These are phyloP conservation scores for Ophiobolus disseminans DNA, from an alignment of 2,329 filamentous ascomycete genomes.

Conservation along the genomic window DNA sequence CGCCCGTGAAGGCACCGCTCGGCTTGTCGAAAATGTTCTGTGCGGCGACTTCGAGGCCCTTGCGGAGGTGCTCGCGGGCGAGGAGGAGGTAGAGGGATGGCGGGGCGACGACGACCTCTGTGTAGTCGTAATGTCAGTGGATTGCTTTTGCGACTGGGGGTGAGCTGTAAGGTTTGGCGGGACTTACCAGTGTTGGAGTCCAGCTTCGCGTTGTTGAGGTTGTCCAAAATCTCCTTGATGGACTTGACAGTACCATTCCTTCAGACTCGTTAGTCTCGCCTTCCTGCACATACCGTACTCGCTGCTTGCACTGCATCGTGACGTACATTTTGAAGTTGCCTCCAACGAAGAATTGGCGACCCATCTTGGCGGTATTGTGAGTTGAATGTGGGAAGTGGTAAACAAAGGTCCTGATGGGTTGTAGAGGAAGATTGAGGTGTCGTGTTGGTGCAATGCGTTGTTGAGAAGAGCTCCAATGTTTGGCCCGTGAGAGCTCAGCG, in stretches of 20 bases:
- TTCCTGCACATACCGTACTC: constrained; percentile 17
- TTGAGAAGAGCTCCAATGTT: constrained; percentile 34
- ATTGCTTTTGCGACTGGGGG: constrained; percentile 1
- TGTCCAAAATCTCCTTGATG: constrained; percentile 88
- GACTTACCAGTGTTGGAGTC: constrained; percentile 75
- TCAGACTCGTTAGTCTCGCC: constrained; percentile 28
- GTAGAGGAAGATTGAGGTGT: constrained; percentile 10
- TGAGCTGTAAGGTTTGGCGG: neutral
- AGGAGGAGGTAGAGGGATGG: constrained; percentile 89
- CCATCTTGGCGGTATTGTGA: constrained; percentile 68
- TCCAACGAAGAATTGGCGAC: constrained; percentile 96
- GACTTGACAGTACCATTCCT: constrained; percentile 94
- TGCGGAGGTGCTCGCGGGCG: constrained; percentile 77
- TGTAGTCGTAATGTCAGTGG: constrained; percentile 13
- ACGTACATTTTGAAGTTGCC: constrained; percentile 98
- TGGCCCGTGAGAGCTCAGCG: constrained; percentile 31
- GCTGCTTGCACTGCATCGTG: constrained; percentile 27
- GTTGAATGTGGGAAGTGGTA: constrained; percentile 3
- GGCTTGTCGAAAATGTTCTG: constrained; percentile 99
- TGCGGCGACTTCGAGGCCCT: constrained; percentile 82
- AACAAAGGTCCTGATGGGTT: constrained; percentile 11
- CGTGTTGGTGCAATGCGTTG: constrained; percentile 37
- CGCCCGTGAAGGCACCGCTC: constrained; percentile 95
- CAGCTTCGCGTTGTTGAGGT: constrained; percentile 85
- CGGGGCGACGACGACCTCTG: constrained; percentile 94